Conservation (phyloP, 176 grass and related monocot genomes). For the Aegilops longissima region DNA sequence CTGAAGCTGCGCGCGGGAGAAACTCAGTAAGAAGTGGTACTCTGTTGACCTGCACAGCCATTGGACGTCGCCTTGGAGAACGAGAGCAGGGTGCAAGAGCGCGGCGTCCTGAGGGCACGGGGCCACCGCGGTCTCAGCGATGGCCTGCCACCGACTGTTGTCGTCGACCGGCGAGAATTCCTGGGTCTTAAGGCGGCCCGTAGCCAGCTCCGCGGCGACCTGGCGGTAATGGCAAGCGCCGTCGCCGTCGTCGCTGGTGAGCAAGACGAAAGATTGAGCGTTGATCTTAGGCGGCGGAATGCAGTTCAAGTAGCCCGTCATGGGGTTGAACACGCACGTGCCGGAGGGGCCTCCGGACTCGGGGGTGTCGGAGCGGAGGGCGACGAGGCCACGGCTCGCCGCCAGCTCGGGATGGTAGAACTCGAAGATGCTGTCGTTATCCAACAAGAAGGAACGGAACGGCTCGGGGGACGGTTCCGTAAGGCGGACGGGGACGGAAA, state of each 20-base stretch:
- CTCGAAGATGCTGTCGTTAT: not conserved
- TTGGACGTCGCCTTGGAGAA: not conserved
- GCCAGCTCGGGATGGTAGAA: not conserved
- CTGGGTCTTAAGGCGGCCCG: not conserved
- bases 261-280: not conserved
- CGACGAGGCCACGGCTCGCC: not conserved
- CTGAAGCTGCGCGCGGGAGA: not conserved
- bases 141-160: not conserved
- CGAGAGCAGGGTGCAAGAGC: not conserved
- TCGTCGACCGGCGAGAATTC: not conserved
- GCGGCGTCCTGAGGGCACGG: not conserved
- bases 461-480: not conserved
- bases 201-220: not conserved
- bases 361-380: not conserved
- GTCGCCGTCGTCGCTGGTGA: not conserved
- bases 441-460: not conserved
- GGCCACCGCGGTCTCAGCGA: not conserved
- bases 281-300: not conserved
- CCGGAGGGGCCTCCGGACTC: not conserved
- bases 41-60: not conserved
- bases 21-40: not conserved
- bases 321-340: not conserved
- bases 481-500: not conserved
- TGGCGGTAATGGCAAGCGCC: not conserved
- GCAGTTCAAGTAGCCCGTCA: not conserved